Conservation (phyloP, 345 rosid species). For the Hibiscus trionum region DNA sequence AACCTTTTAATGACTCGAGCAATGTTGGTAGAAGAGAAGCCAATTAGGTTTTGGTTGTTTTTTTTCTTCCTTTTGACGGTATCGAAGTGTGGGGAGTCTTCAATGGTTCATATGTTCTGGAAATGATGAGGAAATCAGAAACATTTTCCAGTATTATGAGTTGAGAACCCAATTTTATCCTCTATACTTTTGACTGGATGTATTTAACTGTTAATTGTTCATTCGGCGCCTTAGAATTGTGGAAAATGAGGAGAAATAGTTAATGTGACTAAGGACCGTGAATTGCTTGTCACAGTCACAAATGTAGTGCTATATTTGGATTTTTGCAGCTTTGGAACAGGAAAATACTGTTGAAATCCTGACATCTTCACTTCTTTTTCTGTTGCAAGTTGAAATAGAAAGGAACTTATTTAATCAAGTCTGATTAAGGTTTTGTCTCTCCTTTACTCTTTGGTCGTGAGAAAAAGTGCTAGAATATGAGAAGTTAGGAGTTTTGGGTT, state of each 20-base stretch:
- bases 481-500: not conserved
- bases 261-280: not conserved
- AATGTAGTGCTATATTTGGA: not conserved
- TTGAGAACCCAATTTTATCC: not conserved
- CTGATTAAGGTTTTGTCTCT: not conserved
- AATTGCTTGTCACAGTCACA: not conserved
- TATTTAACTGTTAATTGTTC: not conserved
- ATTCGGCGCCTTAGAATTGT: not conserved
- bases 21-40: not conserved
- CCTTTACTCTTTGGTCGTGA: not conserved
- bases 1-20: not conserved
- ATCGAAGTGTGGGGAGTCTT: not conserved
- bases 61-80: not conserved
- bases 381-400: not conserved
- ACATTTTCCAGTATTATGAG: not conserved
- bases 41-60: not conserved
- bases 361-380: not conserved
- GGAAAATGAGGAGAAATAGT: not conserved
- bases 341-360: not conserved
- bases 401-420: not conserved
- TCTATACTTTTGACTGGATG: not conserved
- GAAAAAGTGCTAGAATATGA: not conserved
- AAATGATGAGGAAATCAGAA: not conserved
- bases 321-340: not conserved
- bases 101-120: not conserved